Percentiles rank a stretch among this genome's conserved stretches.
Evolutionary conservation across 768 basidiomycete species (phyloP).

Genomic region (Ramaria rubella): DNA sequence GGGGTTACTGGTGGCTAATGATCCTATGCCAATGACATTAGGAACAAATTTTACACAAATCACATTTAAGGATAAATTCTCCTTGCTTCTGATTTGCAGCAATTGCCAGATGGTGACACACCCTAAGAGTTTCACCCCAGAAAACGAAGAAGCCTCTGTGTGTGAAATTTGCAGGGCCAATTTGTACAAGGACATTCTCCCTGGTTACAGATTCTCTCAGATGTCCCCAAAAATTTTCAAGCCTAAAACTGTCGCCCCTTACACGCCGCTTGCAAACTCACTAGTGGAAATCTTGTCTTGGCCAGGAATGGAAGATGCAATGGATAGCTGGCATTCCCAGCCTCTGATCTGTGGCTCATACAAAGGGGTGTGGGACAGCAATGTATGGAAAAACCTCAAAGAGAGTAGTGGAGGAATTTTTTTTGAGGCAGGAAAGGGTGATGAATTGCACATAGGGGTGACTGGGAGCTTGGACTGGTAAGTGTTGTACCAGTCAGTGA

Average conservation of each 20-base stretch:
- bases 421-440: slow-evolving; percentile 20
- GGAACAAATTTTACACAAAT: neutral
- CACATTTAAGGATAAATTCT: neutral
- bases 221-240: neutral
- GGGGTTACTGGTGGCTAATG: neutral
- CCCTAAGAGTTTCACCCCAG: neutral
- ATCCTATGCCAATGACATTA: neutral
- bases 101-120: neutral
- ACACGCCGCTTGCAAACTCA: neutral
- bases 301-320: slow-evolving; percentile 21
- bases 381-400: slow-evolving; percentile 18
- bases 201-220: neutral
- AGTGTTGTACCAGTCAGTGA: neutral
- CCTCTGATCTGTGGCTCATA: slow-evolving; percentile 12
- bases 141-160: neutral
- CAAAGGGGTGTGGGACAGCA: slow-evolving; percentile 26
- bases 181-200: neutral
- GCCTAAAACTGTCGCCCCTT: neutral
- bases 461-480: slow-evolving; percentile 29
- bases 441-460: slow-evolving; percentile 25
- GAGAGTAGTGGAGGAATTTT: slow-evolving; percentile 23
- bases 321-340: slow-evolving; percentile 15
- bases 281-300: neutral
- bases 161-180: neutral
- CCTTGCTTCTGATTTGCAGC: neutral